phyloP scores from a whole-genome alignment of 306 rosid species.

The Sechiopsis laciniata region DNA sequence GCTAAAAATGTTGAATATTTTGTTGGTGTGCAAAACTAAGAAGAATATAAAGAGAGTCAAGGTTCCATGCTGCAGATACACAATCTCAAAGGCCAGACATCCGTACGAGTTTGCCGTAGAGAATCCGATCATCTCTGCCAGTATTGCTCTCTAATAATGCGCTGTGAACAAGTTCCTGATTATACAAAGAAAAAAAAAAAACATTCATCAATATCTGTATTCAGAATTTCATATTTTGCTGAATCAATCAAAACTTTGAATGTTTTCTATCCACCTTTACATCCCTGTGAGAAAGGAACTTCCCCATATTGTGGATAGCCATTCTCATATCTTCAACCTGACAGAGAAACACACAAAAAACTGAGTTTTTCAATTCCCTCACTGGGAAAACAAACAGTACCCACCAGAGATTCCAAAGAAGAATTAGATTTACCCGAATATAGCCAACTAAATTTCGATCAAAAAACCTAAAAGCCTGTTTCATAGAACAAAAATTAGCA shows the following conservation, averaged over 20 bases:
- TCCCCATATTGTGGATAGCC: slow-evolving; percentile 73
- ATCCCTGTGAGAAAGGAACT: slow-evolving; percentile 87
- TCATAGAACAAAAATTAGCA: slow-evolving; percentile 22
- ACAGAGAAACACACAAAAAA: slow-evolving; percentile 13
- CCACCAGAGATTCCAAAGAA: neutral
- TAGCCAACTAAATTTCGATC: slow-evolving; percentile 76
- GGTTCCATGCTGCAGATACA: neutral
- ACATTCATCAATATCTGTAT: neutral
- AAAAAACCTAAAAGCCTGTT: slow-evolving; percentile 88
- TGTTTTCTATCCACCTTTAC: slow-evolving; percentile 55
- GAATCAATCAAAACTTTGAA: neutral
- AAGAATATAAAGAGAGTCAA: neutral
- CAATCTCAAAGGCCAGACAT: slow-evolving; percentile 47
- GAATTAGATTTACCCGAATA: slow-evolving; percentile 54
- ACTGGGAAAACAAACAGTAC: neutral
- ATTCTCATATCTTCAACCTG: slow-evolving; percentile 96
- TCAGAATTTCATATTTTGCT: neutral
- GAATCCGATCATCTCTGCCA: slow-evolving; percentile 85
- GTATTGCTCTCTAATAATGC: slow-evolving; percentile 93
- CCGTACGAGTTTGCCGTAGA: slow-evolving; percentile 76
- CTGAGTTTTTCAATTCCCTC: neutral
- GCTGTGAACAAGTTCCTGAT: slow-evolving; percentile 95
- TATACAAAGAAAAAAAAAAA: neutral
- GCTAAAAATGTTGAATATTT: neutral
- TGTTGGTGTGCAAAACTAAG: too few relatives aligned